Base-by-base conservation (phyloP, 2,329 filamentous ascomycete genomes). In the Sporothrix protearum region DNA sequence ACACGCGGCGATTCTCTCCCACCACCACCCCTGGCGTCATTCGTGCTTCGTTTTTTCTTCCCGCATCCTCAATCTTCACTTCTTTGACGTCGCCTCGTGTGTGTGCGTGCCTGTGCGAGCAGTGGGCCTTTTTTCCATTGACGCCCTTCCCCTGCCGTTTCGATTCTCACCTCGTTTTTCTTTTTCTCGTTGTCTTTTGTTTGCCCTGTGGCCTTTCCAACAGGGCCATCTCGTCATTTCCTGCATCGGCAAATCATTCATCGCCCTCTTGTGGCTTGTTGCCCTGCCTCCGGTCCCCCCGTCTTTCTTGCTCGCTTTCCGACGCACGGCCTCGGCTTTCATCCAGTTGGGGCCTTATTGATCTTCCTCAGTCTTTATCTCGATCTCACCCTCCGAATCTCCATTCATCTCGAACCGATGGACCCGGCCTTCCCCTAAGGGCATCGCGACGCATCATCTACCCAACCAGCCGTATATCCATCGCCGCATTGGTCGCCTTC, bases 1-100 rank as follows among this genome's bases (percentile, higher is more conserved):
- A 59, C 64, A 51, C 66, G 66, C 55, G 28, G 57, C 68, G 55
- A 70, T 64, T 53, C 36, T 16, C 57, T 55, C 25, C 49, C n/a
- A 30, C 68, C 33, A 55, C 49, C 68, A 55, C 49, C 68, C 61
- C 42, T 55, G 59, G 59, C 59, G 59, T 22, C 55, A 36, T 59
- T 47, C 55, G 55, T 59, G 59, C 28, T 22, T 47, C 47, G 16
- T 47, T 36, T 39, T 59, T n/a, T 57, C 36, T 51, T 47, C 39
- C 63, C 47, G 8, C 33, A n/a, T 42, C 45, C 57, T 49, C 53
- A 9, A 6, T 30, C 30, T 51, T 28, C n/a, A 9, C 19, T 14
- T 49, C 22, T 49, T 49, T 42, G 63, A 49, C 63, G 25, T 51
- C 45, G 42, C 45, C 64, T 51, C 47, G 33, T 67, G 42, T 49